These are phyloP conservation scores for Pythium plurisporium DNA, from an alignment of 352 stramenopile species.

Conservation along the genomic window DNA sequence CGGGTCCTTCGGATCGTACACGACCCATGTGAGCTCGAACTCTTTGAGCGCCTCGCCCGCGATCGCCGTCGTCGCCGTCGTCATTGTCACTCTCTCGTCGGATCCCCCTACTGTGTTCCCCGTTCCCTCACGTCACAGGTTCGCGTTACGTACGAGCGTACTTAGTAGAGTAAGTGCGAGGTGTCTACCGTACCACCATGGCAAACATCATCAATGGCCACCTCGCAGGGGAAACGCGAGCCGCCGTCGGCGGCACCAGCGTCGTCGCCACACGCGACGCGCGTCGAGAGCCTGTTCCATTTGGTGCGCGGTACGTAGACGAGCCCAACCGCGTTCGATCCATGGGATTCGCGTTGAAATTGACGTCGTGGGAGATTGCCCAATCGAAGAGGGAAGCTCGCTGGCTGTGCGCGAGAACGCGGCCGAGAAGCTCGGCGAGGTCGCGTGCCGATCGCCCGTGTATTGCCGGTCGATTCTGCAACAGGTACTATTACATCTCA, in stretches of 20 bases:
- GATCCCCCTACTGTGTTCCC: too few species aligned
- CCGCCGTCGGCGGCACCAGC: neutral
- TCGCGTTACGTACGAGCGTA: constrained; percentile 4
- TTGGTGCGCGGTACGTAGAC: constrained; percentile 46
- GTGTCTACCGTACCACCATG: neutral
- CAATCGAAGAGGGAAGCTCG: constrained; percentile 55
- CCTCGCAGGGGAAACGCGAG: constrained; percentile 1
- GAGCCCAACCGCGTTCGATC: neutral
- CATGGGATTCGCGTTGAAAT: neutral
- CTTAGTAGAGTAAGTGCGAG: neutral
- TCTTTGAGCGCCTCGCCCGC: constrained; percentile 37
- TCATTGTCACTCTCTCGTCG: neutral
- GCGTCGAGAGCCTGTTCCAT: constrained; percentile 75
- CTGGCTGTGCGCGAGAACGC: constrained; percentile 64
- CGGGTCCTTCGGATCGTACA: constrained; percentile 72
- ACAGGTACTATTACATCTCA: constrained; percentile 20
- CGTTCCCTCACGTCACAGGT: neutral
- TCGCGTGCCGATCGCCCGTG: constrained; percentile 40
- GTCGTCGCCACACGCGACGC: constrained; percentile 41
- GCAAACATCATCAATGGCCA: neutral
- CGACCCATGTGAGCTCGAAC: constrained; percentile 83
- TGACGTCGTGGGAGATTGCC: neutral
- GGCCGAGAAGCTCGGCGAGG: constrained; percentile 63
- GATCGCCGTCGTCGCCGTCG: constrained; percentile 7
- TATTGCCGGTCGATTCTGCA: constrained; percentile 52